These are phyloP conservation scores for Penicillium sp. DNA, from an alignment of 2,329 filamentous ascomycete genomes.

Conservation along the genomic window DNA sequence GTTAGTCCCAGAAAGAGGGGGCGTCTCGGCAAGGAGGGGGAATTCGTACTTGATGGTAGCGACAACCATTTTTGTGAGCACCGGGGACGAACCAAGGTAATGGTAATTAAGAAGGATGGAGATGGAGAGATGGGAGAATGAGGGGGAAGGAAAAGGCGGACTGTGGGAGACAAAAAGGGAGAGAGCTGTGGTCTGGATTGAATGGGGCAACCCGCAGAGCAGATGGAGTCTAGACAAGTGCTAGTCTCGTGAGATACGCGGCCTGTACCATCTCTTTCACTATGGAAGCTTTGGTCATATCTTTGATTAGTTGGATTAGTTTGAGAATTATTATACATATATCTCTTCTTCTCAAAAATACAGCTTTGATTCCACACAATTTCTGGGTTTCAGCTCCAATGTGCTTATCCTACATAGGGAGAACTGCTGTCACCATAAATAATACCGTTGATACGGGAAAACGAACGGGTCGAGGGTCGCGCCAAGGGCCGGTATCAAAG, in stretches of 20 bases:
- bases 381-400: no score
- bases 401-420: no score
- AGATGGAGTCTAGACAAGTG: slow-evolving; percentile 22
- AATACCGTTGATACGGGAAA: neutral
- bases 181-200: slow-evolving; percentile 29
- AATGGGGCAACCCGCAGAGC: slow-evolving; percentile 24
- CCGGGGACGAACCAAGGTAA: slow-evolving; percentile 8
- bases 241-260: slow-evolving; percentile 7
- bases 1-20: slow-evolving; percentile 21
- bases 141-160: slow-evolving; percentile 1
- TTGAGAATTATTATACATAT: neutral
- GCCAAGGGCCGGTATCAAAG: slow-evolving; percentile 6
- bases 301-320: neutral
- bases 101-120: slow-evolving; percentile 6
- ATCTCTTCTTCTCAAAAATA: neutral
- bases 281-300: neutral
- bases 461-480: neutral
- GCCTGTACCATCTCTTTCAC: slow-evolving; percentile 2
- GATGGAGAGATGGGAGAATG: slow-evolving; percentile 6
- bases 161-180: slow-evolving; percentile 29
- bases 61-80: slow-evolving; percentile 53
- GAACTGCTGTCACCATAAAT: neutral
- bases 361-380: no score
- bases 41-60: slow-evolving; percentile 61
- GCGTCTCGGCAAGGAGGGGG: slow-evolving; percentile 11